Evolutionary conservation across 495 filamentous ascomycete species (phyloP).

Genomic region (Diplogelasinospora grovesii): DNA sequence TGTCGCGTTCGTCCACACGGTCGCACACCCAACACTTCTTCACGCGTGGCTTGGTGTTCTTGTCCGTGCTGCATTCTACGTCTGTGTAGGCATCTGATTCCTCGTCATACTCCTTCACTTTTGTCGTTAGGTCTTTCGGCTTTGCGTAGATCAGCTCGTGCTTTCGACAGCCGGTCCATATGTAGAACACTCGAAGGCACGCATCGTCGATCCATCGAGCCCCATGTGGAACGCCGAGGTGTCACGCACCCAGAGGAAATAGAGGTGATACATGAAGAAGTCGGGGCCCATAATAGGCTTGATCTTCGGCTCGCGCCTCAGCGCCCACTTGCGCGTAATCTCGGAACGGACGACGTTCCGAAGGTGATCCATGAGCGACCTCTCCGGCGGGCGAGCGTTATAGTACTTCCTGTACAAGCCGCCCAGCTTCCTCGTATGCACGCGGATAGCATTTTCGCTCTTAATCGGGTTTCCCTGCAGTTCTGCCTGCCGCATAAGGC

Average conservation of each 20-base stretch:
- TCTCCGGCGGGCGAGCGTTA: conserved; percentile 3
- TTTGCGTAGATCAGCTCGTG: conserved; percentile 15
- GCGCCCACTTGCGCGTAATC: conserved; percentile 7
- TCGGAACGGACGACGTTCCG: conserved; percentile 3
- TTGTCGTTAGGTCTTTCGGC: conserved; percentile 2
- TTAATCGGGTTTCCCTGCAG: conserved; percentile 6
- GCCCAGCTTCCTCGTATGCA: conserved; percentile 10
- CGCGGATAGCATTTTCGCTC: conserved; percentile 9
- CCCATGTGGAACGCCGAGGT: conserved; percentile 8
- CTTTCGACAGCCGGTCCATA: conserved; percentile 11
- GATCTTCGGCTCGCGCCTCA: conserved; percentile 12
- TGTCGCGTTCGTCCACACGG: conserved; percentile 1
- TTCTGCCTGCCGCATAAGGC: conserved; percentile 11
- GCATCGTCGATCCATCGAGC: conserved; percentile 13
- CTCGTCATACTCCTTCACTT: conserved; percentile 5
- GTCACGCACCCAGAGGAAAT: conserved; percentile 11
- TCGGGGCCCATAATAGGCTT: conserved; percentile 15
- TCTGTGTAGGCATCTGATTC: conserved; percentile 13
- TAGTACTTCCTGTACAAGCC: conserved; percentile 15
- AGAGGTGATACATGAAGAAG: conserved; percentile 10
- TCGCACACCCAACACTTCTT: conserved; percentile 10
- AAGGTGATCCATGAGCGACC: conserved; percentile 11
- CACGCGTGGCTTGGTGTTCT: neutral
- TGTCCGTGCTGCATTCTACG: conserved; percentile 2
- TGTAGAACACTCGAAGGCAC: conserved; percentile 10